Evolutionary conservation across 164 flowering plant species (phyloP).

Genomic region (Berberis vulgaris): DNA sequence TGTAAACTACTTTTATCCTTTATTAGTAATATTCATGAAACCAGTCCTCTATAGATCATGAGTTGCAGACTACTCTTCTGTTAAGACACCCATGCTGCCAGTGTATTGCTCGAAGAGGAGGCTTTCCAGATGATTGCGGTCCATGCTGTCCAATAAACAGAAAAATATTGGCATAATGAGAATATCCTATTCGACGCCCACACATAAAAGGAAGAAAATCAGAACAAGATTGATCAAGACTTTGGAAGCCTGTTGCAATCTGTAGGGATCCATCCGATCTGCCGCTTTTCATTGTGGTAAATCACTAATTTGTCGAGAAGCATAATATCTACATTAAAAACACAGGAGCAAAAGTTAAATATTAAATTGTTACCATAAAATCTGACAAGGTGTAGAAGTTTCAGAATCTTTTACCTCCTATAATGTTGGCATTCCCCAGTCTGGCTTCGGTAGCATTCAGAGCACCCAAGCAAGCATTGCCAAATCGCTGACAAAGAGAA

Average conservation of each 20-base stretch:
- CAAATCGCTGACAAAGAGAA: constrained; percentile 36
- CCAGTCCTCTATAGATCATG: background rate
- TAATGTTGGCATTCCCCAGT: constrained; percentile 35
- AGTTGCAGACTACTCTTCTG: constrained; percentile 13
- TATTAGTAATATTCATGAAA: background rate
- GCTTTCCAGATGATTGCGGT: constrained; percentile 19
- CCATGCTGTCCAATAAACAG: constrained; percentile 44
- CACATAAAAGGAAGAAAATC: constrained; percentile 20
- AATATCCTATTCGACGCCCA: constrained; percentile 16
- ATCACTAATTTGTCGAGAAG: constrained; percentile 65
- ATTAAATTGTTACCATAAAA: background rate
- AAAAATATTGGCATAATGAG: constrained; percentile 27
- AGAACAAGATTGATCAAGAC: constrained; percentile 40
- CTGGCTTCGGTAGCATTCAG: constrained; percentile 60
- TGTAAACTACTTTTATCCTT: background rate
- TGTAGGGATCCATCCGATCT: constrained; percentile 66
- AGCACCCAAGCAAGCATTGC: constrained; percentile 85
- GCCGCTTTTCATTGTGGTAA: constrained; percentile 67
- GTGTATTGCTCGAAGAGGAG: constrained; percentile 21
- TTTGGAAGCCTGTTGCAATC: constrained; percentile 63
- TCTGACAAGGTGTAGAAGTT: background rate
- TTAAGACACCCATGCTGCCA: constrained; percentile 18
- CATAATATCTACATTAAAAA: constrained; percentile 38
- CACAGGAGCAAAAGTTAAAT: background rate
- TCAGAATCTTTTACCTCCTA: constrained; percentile 58